These are phyloP conservation scores for Cystoderma amianthinum DNA, from an alignment of 768 basidiomycete species.

Conservation along the genomic window DNA sequence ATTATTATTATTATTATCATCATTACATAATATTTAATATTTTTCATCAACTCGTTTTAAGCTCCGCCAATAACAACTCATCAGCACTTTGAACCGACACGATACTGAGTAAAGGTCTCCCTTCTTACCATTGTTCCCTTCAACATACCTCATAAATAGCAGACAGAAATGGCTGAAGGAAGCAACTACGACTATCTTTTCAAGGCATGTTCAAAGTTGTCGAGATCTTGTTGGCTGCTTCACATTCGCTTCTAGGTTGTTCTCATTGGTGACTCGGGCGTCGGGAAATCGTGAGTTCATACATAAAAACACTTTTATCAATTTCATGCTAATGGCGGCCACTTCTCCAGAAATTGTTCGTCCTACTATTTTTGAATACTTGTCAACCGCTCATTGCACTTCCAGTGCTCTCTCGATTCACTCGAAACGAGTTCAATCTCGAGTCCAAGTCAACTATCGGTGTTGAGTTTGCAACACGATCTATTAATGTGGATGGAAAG, in stretches of 20 bases:
- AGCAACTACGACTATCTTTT: conserved; percentile 99
- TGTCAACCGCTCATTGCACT: no score
- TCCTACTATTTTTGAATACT: no score
- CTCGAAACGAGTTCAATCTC: conserved; percentile 97
- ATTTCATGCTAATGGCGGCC: no score
- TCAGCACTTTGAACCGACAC: no score
- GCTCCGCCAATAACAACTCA: no score
- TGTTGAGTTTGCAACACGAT: conserved; percentile 96
- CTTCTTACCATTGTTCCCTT: no score
- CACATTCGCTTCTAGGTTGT: conserved; percentile 61
- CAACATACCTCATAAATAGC: no score
- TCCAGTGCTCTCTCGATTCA: conserved; percentile 98
- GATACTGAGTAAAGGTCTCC: no score
- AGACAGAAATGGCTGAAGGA: conserved; percentile 81
- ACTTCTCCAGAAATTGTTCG: conserved; percentile 65
- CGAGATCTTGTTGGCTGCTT: background rate
- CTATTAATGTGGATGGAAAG: conserved; percentile 93
- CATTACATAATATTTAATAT: no score
- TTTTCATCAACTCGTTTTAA: no score
- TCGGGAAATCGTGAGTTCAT: conserved; percentile 98
- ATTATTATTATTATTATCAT: no score
- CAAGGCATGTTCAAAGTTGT: conserved; percentile 55
- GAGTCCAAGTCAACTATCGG: conserved; percentile 99
- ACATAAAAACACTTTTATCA: no score
- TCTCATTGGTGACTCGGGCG: conserved; percentile 97